Percentiles rank a stretch among this genome's conserved stretches.
Conservation (phyloP, 2,329 filamentous ascomycete species). For the Teratosphaeria viscida region DNA sequence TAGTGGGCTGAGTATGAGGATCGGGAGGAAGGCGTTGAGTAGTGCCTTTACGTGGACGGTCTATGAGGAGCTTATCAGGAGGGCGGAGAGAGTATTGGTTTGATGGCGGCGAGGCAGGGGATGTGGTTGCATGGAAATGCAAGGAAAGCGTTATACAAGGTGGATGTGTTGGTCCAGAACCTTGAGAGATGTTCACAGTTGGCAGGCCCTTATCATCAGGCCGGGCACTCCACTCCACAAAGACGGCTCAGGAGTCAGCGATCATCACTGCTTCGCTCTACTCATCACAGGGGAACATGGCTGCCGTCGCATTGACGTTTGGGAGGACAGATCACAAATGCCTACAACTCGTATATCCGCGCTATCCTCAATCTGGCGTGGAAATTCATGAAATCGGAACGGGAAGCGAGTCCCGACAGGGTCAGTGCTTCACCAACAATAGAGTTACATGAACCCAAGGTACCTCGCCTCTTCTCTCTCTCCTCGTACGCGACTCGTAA, state of each 20-base stretch:
- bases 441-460: background rate
- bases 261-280: no score
- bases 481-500: background rate
- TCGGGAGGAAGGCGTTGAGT: conserved; percentile 84
- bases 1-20: conserved; percentile 74
- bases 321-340: background rate
- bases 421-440: background rate
- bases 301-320: background rate
- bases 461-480: background rate
- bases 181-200: no score
- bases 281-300: no score
- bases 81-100: conserved; percentile 43
- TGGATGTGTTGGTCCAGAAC: no score
- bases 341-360: background rate
- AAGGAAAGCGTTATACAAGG: no score
- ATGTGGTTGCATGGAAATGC: background rate
- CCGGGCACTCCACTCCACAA: no score
- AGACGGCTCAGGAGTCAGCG: no score
- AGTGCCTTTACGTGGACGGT: conserved; percentile 95
- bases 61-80: conserved; percentile 83
- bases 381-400: background rate
- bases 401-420: background rate
- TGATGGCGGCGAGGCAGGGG: background rate
- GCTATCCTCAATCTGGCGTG: background rate
- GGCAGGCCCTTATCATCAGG: no score